Evolutionary conservation across 73 alveolate genomes (phyloP), one percentile per base, ranked within the genome.

Genomic region (Urostyla sp.): DNA sequence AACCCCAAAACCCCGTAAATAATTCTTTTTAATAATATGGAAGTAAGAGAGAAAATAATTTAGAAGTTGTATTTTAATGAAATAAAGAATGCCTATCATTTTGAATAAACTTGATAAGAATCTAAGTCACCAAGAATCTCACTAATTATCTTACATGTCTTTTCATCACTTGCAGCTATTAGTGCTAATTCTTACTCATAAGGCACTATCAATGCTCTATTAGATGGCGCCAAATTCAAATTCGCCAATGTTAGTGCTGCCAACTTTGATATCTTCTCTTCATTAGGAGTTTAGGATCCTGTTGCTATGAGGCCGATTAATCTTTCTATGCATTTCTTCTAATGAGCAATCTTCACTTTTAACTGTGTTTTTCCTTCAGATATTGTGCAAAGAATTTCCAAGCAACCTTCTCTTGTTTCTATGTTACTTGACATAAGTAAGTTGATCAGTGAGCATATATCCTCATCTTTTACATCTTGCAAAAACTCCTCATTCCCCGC

Each of bases 221-320:
- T 89, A 10, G 92, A 61, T 26, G 98, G 96, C 20, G 94, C 96
- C 55, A 88, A 85, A 5, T 94, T 87, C 44, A 94, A 76, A 61
- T 94, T 94, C 36, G 94, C 85, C 45, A 94, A 85, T 10, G 94
- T 95, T 61, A 94, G 83, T 15, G 98, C 98, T 11, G 99, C 96
- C 43, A 94, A 89, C 78, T 94, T 94, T 37, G 95, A 67, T 23
- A 92, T 92, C 69, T 94, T 94, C 56, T 88, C 96, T 50, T 94
- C 98, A 59, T 87, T 83, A 0, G 91, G 87, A 0, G 95, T 89
- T 0, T 93, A 92, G 45, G 96, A 77, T 10, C 87, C 77, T 8
- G 92, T 72, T 0, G 95, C 91, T 23, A 94, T 89, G 30, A 94
- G 87, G 16, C 95, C 96, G 0, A 94, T 96, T 18, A 94, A 80